Conservation (phyloP, 768 basidiomycete species). For the Asterophora parasitica region DNA sequence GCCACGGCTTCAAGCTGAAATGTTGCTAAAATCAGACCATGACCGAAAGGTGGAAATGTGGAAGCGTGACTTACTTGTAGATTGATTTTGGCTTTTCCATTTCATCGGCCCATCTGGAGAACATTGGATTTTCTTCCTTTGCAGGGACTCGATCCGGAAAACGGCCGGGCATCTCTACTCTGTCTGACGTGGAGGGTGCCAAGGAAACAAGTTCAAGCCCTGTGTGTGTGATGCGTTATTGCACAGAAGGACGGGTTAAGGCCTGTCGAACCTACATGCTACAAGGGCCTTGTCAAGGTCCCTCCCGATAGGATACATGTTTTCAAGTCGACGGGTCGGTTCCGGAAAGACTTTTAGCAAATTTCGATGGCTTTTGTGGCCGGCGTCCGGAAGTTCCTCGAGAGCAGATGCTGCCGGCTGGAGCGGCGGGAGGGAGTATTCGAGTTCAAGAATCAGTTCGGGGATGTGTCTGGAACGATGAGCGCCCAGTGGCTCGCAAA, state of each 20-base stretch:
- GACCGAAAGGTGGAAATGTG: conserved; percentile 2
- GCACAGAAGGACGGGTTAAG: too few relatives aligned
- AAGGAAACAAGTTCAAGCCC: conserved; percentile 39
- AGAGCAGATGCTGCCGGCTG: conserved; percentile 24
- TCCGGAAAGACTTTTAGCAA: conserved; percentile 40
- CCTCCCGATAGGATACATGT: conserved; percentile 32
- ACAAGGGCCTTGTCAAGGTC: conserved; percentile 28
- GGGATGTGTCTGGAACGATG: too few relatives aligned
- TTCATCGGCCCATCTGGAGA: too few relatives aligned
- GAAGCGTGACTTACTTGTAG: conserved; percentile 18
- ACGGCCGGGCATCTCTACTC: too few relatives aligned
- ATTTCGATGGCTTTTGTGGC: conserved; percentile 46
- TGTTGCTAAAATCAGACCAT: neutral
- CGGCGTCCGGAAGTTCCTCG: conserved; percentile 26
- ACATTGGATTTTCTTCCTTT: too few relatives aligned
- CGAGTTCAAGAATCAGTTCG: conserved; percentile 26
- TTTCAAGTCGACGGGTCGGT: conserved; percentile 47
- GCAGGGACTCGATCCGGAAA: too few relatives aligned
- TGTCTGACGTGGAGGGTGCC: conserved; percentile 21
- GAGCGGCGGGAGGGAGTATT: conserved; percentile 40
- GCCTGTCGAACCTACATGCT: conserved; percentile 30
- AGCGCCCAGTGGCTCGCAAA: too few relatives aligned
- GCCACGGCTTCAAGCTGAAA: conserved; percentile 43
- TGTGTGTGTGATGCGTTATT: conserved; percentile 10
- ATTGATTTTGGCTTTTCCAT: conserved; percentile 36